Conservation (phyloP, 2,329 filamentous ascomycete species). For the Endocalyx cinctus region DNA sequence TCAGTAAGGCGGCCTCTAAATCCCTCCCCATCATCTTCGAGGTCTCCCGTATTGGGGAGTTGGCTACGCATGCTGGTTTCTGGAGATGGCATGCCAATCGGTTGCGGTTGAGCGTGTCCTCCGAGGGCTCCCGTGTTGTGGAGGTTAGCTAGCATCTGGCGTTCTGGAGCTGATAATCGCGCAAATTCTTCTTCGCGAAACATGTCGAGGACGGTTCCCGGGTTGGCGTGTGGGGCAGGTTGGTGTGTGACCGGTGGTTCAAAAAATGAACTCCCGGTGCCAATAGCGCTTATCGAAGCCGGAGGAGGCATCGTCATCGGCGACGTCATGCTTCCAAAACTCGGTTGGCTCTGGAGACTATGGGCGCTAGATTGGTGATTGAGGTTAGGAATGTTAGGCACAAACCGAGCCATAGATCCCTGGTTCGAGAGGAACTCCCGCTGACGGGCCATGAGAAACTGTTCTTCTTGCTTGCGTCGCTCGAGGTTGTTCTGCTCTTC, state of each 20-base stretch:
- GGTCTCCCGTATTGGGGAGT: conserved; percentile 46
- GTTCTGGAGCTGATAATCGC: conserved; percentile 53
- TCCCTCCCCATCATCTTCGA: conserved; percentile 51
- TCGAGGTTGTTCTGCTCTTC: conserved; percentile 98
- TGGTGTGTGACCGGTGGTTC: conserved; percentile 49
- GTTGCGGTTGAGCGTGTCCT: conserved; percentile 32
- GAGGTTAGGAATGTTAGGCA: conserved; percentile 57
- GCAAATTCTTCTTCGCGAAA: conserved; percentile 72
- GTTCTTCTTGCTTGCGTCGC: conserved; percentile 94
- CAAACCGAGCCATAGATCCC: conserved; percentile 71
- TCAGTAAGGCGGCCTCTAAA: conserved; percentile 73
- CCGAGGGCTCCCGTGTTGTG: conserved; percentile 27
- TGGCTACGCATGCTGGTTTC: conserved; percentile 38
- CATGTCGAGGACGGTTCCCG: conserved; percentile 44
- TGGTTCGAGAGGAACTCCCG: conserved; percentile 89
- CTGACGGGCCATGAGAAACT: conserved; percentile 93
- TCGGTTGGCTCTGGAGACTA: conserved; percentile 94
- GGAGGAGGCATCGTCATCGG: conserved; percentile 60
- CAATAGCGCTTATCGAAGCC: conserved; percentile 52
- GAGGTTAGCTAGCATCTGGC: conserved; percentile 45
- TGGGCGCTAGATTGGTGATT: conserved; percentile 95
- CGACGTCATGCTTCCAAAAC: conserved; percentile 92
- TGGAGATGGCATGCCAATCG: conserved; percentile 32
- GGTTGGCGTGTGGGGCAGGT: conserved; percentile 34
- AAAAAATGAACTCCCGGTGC: conserved; percentile 65